Evolutionary conservation across 176 grass and related monocot genomes (phyloP), one percentile per base, ranked within the genome.

Genomic region (Eleusine coracana): DNA sequence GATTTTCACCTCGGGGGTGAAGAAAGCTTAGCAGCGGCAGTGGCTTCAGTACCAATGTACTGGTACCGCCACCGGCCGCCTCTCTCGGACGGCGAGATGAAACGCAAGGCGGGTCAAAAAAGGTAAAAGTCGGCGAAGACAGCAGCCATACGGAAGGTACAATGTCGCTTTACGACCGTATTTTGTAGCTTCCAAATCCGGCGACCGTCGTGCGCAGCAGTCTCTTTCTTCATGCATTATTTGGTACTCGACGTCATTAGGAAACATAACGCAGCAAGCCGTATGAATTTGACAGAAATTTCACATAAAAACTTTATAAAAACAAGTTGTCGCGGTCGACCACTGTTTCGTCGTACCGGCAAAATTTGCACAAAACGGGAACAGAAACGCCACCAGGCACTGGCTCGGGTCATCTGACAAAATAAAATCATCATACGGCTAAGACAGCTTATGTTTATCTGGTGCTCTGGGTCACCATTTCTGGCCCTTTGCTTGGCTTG

Each of bases 361-460:
- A 15, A 29, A 49, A 36, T 10, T 18, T 37, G 6, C 15, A 50
- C 6, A 34, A 28, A 23, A 69, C 21, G 45, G 40, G 40, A 28
- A 17, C 18, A 25, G 28, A 23, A 46, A 49, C 3, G 68, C 2
- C 4, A 28, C 42, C 12, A 2, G 29, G 45, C 45, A 2, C 9
- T 12, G 11, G 10, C 9, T 15, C 15, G 39, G 18, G 2, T 80
- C 14, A 34, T 4, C 18, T 20, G 65, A 44, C 18, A 3, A 8
- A 42, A 50, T 13, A 44, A 1, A 16, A 65, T 65, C 54, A 71
- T 56, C 73, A 64, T 38, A 41, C 23, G 31, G 38, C 71, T 1
- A 42, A 25, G 83, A 31, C 82, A 89, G 36, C 31, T 15, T 85
- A 71, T 82, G 25, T 70, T 70, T 75, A 56, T 81, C 76, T 63